These are phyloP conservation scores for Alternaria solani DNA, from an alignment of 2,329 filamentous ascomycete genomes.

Conservation along the genomic window DNA sequence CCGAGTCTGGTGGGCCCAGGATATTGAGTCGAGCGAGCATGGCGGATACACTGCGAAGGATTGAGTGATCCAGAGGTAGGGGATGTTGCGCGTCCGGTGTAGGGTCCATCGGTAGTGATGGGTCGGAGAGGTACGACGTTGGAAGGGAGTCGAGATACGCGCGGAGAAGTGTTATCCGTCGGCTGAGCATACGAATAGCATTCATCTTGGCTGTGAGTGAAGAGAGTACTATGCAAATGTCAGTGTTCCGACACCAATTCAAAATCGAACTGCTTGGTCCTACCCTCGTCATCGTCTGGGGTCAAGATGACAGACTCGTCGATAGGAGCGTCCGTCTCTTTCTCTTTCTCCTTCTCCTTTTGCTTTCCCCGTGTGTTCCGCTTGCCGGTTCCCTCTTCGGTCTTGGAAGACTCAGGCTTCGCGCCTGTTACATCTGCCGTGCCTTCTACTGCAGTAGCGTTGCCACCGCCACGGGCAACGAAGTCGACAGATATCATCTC, in stretches of 20 bases:
- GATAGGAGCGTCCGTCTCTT: constrained; percentile 44
- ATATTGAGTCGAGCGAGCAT: constrained; percentile 84
- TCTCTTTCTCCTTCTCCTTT: constrained; percentile 60
- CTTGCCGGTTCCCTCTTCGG: constrained; percentile 57
- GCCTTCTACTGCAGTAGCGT: constrained; percentile 68
- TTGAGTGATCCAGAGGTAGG: constrained; percentile 65
- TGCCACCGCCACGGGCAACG: constrained; percentile 83
- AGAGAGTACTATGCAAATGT: constrained; percentile 60
- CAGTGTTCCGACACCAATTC: constrained; percentile 11
- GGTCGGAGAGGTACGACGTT: constrained; percentile 66
- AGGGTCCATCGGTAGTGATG: constrained; percentile 46
- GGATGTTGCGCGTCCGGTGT: constrained; percentile 37
- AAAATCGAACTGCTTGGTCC: constrained; percentile 21
- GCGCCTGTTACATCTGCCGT: constrained; percentile 31
- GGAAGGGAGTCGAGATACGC: constrained; percentile 78
- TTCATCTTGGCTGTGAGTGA: constrained; percentile 86
- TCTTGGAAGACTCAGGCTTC: constrained; percentile 28
- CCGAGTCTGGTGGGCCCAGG: constrained; percentile 73
- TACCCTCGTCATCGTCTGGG: constrained; percentile 70
- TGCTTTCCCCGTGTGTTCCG: constrained; percentile 58
- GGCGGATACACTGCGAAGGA: constrained; percentile 88
- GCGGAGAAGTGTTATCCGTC: constrained; percentile 63
- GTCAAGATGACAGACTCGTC: constrained; percentile 55
- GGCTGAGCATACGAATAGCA: constrained; percentile 89
- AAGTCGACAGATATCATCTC: constrained; percentile 99